Evolutionary conservation across 129 eudicot species (phyloP).

Genomic region (Smallanthus sonchifolius): DNA sequence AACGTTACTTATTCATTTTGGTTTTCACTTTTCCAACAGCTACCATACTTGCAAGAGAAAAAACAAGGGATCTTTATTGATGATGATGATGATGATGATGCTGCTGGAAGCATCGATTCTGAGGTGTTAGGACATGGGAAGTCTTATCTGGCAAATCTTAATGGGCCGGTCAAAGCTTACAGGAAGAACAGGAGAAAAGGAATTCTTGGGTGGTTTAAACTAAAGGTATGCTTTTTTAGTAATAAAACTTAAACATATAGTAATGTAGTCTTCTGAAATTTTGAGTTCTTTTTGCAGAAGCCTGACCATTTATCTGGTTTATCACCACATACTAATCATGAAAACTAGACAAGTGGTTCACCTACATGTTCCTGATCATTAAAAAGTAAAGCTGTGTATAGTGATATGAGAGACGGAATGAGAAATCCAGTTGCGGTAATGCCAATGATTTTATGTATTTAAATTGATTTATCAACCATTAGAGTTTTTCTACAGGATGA

Average conservation of each 20-base stretch:
- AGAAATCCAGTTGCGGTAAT: slow-evolving; percentile 57
- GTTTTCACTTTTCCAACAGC: slow-evolving; percentile 21
- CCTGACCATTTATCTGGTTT: slow-evolving; percentile 47
- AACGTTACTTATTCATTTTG: background rate
- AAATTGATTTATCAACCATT: too few relatives aligned
- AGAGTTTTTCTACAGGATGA: too few relatives aligned
- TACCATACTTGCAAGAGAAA: slow-evolving; percentile 77
- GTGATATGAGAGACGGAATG: slow-evolving; percentile 48
- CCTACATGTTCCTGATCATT: slow-evolving; percentile 75
- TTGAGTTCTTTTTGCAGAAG: slow-evolving; percentile 41
- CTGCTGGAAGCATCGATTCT: slow-evolving; percentile 62
- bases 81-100: slow-evolving; percentile 81
- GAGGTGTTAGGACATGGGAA: slow-evolving; percentile 51
- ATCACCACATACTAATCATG: slow-evolving; percentile 45
- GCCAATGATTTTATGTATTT: too few relatives aligned
- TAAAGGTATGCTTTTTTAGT: slow-evolving; percentile 39
- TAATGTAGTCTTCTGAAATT: background rate
- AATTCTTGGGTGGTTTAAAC: slow-evolving; percentile 85
- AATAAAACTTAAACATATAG: background rate
- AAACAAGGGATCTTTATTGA: slow-evolving; percentile 55
- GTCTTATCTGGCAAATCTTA: slow-evolving; percentile 50
- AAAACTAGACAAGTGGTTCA: slow-evolving; percentile 62
- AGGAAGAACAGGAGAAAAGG: slow-evolving; percentile 61
- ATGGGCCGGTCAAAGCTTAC: slow-evolving; percentile 65
- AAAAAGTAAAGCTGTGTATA: slow-evolving; percentile 41